Conservation (phyloP, 2,329 filamentous ascomycete genomes). For the Talaromyces sp. region DNA sequence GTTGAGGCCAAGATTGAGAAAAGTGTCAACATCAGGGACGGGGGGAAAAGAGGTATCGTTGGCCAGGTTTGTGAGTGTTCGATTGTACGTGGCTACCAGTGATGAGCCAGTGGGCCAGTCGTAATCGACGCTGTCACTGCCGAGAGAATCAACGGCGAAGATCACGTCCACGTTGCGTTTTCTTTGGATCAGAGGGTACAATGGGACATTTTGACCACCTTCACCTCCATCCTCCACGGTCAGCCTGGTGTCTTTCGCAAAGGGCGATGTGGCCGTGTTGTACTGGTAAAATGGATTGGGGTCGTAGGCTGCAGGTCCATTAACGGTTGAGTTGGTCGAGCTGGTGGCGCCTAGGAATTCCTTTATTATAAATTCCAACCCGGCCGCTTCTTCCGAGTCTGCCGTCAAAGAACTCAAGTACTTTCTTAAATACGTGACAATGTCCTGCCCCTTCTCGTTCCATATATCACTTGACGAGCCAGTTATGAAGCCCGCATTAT, state of each 20-base stretch:
- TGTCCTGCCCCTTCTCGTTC: neutral
- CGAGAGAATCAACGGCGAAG: constrained; percentile 70
- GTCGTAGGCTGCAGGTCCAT: constrained; percentile 69
- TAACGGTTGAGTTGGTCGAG: constrained; percentile 45
- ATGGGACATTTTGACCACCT: constrained; percentile 71
- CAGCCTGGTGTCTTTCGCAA: constrained; percentile 47
- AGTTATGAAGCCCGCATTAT: constrained; percentile 77
- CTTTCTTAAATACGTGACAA: neutral
- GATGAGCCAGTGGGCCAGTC: constrained; percentile 74
- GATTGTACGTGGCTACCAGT: constrained; percentile 67
- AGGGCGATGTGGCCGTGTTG: constrained; percentile 55
- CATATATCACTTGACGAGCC: constrained; percentile 56
- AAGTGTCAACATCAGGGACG: constrained; percentile 68
- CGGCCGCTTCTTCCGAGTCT: neutral
- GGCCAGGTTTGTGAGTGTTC: constrained; percentile 53
- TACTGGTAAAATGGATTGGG: constrained; percentile 70
- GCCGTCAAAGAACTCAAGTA: constrained; percentile 61
- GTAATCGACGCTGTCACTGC: constrained; percentile 57
- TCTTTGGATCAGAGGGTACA: constrained; percentile 71
- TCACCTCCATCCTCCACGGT: constrained; percentile 74
- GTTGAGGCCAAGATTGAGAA: constrained; percentile 72
- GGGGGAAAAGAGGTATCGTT: constrained; percentile 68
- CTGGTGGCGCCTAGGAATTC: constrained; percentile 63
- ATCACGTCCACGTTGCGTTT: constrained; percentile 69
- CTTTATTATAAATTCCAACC: neutral